Evolutionary conservation across 2,329 filamentous ascomycete species (phyloP), one percentile per base, ranked within the genome.

Genomic region (Colletotrichum noveboracense): DNA sequence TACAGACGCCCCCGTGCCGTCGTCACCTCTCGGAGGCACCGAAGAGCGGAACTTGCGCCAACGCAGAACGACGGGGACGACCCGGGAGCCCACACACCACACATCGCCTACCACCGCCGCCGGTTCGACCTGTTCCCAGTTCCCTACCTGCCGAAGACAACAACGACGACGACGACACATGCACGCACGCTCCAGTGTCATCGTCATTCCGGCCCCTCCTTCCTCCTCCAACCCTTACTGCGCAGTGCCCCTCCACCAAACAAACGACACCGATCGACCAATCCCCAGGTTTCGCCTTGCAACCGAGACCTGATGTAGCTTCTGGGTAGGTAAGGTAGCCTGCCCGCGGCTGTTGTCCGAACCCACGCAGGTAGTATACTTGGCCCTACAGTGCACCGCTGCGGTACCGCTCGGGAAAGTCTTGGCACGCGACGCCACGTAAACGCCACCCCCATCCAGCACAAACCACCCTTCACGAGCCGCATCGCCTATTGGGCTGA

Each of bases 11-110:
- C 48, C 24, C 55, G 24, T 55, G 26, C 38, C 48, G 28, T 36
- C 9, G 36, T 24, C 32, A 21, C 30, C 62, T 67, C 34, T 73
- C 73, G 70, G 73, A 75, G 56, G 70, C 73, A 68, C 73, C 73
- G 73, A 75, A 68, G 73, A 67, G 73, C 69, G 73, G 70, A 68
- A 66, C 70, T 52, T 68, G 73, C 62, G 64, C 69, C 67, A 70
- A 62, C 67, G 67, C 67, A 70, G 67, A 58, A 73, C 36, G 24
- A 36, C 56, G 64, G 55, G 56, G 43, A 52, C 43, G 43, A 52
- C n/a, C 43, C 43, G 43, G 58, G 26, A 62, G 28, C 26, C 26
- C 58, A 30, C 58, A 32, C 14, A 58, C 24, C 10, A 18, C 24
- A 30, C 43, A 52, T 21, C 43, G 12, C n/a, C 21, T 24, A 48